Base-by-base conservation (phyloP, 2,329 filamentous ascomycete genomes). In the Fusarium veterinarium region DNA sequence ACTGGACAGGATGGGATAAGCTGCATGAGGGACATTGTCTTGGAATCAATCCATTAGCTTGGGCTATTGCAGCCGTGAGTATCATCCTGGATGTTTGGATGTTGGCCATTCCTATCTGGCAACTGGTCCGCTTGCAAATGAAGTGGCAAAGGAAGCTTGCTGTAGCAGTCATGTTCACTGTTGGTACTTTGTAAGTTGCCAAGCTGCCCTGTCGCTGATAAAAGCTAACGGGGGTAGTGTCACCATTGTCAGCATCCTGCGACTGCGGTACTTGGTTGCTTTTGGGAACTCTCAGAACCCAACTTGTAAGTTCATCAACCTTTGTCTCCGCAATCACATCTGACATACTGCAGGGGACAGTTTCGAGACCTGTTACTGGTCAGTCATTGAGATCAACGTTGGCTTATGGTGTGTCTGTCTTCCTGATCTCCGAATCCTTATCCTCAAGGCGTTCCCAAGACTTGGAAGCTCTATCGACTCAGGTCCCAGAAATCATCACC, bases 1-100 rank as follows among this genome's bases (percentile, higher is more conserved):
- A 65, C 7, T 72, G 64, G 70, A 30, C 31, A 12, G 63, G 52
- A 0, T 72, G 69, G 70, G 60, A 72, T 30, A 38, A 42, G 2
- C 6, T 66, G 6, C 56, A 69, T 1, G 8, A 55, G 0, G 69
- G 70, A 1, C 40, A 44, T 9, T 72, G 64, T 28, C 28, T 69
- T 4, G 64, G 53, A 4, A 41, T 72, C 7, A 57, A 72, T 16
- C 41, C 69, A 1, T 20, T 73, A 5, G 69, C 56, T 3, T 73
- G 69, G 70, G 44, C 65, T 1, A 69, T 69, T 2, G 69, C 69
- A 5, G 69, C 69, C 0, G 46, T 72, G 3, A 17, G 48, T 9
- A 33, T 67, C 3, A 57, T 58, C 3, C 19, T 65, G 0, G 64
- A 67, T 6, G 25, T 67, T 44, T 60, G 41, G 8, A 67, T 67